Conservation (phyloP, 1,284 basidiomycete species). For the Ustilago trichophora region DNA sequence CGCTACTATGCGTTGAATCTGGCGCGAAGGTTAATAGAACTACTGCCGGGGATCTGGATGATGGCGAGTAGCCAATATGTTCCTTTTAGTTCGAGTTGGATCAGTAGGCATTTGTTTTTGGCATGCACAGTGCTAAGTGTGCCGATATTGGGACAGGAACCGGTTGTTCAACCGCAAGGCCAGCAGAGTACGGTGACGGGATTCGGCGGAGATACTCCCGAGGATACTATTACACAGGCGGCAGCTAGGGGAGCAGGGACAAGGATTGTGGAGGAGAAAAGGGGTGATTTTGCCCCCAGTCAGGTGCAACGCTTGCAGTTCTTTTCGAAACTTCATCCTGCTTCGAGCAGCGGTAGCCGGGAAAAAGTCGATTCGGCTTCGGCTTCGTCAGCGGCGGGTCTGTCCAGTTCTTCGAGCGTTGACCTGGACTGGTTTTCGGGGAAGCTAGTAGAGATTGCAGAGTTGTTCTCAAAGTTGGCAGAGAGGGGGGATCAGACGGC, state of each 20-base stretch:
- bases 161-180: not conserved
- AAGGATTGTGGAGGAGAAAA: not conserved
- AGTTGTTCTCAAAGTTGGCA: slow-evolving; percentile 18
- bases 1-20: slow-evolving; percentile 27
- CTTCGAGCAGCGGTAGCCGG: no score
- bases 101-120: slow-evolving; percentile 27
- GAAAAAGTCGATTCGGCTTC: no score
- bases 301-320: no score
- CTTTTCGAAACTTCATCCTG: no score
- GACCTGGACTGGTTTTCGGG: slow-evolving; percentile 32
- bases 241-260: no score
- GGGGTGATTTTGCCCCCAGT: slow-evolving; percentile 25
- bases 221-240: no score
- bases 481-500: slow-evolving; percentile 24
- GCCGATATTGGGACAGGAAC: slow-evolving; percentile 21
- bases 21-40: slow-evolving; percentile 23
- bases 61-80: slow-evolving; percentile 17
- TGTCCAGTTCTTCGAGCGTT: slow-evolving; percentile 3
- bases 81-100: slow-evolving; percentile 29
- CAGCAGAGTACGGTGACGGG: no score
- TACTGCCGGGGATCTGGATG: slow-evolving; percentile 34
- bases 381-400: no score
- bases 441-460: slow-evolving; percentile 23
- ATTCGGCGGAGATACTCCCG: no score
- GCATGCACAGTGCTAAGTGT: slow-evolving; percentile 29